Conservation (phyloP, 805 yeast species). For the Pichia sporocuriosa region DNA sequence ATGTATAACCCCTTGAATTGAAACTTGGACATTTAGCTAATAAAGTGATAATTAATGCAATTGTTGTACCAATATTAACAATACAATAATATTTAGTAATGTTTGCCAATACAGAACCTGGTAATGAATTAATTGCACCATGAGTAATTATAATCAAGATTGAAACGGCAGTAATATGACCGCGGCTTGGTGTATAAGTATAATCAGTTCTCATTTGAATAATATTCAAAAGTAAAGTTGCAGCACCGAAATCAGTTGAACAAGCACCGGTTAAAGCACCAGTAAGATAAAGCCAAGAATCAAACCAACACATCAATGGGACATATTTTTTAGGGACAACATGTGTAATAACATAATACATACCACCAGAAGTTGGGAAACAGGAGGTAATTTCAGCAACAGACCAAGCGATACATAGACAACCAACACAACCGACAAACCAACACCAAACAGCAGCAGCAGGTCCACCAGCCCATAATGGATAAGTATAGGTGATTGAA, state of each 20-base stretch:
- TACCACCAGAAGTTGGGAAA: constrained; percentile 50
- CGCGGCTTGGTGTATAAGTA: constrained; percentile 35
- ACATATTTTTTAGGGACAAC: constrained; percentile 43
- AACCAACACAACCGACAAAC: constrained; percentile 48
- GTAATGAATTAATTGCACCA: constrained; percentile 44
- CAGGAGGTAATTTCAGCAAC: constrained; percentile 45
- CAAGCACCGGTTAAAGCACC: constrained; percentile 46
- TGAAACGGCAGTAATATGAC: constrained; percentile 43
- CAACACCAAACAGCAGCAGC: constrained; percentile 62
- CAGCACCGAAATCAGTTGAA: constrained; percentile 48
- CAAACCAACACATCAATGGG: constrained; percentile 48
- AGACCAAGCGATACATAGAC: constrained; percentile 46
- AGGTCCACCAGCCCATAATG: constrained; percentile 50
- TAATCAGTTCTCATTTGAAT: constrained; percentile 34
- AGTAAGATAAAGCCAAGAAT: constrained; percentile 45
- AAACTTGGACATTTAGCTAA: constrained; percentile 46
- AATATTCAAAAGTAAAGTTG: constrained; percentile 40
- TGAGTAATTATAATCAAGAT: constrained; percentile 45
- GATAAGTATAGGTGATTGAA: constrained; percentile 45
- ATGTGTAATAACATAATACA: constrained; percentile 41
- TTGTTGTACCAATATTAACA: constrained; percentile 40
- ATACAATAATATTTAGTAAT: constrained; percentile 47
- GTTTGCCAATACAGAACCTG: constrained; percentile 43
- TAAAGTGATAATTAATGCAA: constrained; percentile 46
- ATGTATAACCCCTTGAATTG: constrained; percentile 40